These are phyloP conservation scores for Fraxinus floribunda DNA, from an alignment of 305 asterid species.

Conservation along the genomic window DNA sequence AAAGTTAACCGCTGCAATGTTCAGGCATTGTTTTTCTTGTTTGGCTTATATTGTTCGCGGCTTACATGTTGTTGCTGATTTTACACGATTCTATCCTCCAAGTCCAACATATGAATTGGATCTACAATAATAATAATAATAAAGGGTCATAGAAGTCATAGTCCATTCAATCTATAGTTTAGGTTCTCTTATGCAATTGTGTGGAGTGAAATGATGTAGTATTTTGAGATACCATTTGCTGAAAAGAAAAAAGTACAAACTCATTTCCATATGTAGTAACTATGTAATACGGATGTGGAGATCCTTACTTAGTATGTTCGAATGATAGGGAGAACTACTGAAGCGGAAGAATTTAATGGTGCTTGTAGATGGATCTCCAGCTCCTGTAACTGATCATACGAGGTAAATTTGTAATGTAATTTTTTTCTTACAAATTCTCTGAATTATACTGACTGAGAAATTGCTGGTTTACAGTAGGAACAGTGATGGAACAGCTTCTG, in stretches of 20 bases:
- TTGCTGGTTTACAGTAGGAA: slow-evolving; percentile 38
- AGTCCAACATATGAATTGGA: neutral
- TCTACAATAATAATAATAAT: neutral
- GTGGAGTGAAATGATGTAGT: neutral
- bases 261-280: neutral
- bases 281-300: neutral
- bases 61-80: neutral
- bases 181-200: neutral
- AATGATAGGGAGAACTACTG: slow-evolving; percentile 72
- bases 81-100: neutral
- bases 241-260: neutral
- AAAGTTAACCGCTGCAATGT: neutral
- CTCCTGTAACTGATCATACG: slow-evolving; percentile 26
- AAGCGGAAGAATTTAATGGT: slow-evolving; percentile 50
- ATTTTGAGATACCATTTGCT: slow-evolving; percentile 23
- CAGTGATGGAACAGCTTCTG: slow-evolving; percentile 47
- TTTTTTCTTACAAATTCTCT: slow-evolving; percentile 6
- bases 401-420: slow-evolving; percentile 38
- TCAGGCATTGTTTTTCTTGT: neutral
- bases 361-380: slow-evolving; percentile 51
- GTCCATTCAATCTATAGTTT: neutral
- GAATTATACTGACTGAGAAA: neutral
- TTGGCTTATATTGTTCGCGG: neutral
- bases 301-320: slow-evolving; percentile 1
- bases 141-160: neutral